Conservation (phyloP, 148 eudicot species). For the Rhododendron ferrugineum region DNA sequence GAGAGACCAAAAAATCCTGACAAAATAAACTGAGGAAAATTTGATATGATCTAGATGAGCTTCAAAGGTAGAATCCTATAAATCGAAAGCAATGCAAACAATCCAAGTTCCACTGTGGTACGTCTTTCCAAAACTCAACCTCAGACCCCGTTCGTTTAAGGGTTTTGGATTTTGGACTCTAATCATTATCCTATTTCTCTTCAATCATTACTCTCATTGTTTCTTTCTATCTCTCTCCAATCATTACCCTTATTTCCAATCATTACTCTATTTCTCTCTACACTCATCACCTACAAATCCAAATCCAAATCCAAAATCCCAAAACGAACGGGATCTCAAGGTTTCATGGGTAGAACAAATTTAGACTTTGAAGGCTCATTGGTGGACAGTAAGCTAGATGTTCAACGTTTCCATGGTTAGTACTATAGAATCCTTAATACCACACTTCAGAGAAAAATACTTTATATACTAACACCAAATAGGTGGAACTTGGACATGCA, state of each 20-base stretch:
- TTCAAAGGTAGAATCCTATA: neutral
- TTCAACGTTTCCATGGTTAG: neutral
- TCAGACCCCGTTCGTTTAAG: no score
- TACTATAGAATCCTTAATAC: neutral
- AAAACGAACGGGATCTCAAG: neutral
- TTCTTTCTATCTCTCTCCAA: no score
- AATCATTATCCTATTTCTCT: no score
- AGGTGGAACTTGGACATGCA: neutral
- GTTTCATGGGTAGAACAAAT: neutral
- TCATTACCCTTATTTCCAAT: no score
- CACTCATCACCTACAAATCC: neutral
- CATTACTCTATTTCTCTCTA: no score
- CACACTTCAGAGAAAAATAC: neutral
- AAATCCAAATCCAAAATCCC: no score
- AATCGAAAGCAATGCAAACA: neutral
- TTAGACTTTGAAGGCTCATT: neutral
- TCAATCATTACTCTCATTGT: no score
- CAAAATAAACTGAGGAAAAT: neutral
- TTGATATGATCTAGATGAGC: neutral
- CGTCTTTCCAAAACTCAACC: neutral
- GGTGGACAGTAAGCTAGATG: neutral
- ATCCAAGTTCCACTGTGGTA: neutral
- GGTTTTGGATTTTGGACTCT: no score
- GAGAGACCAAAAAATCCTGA: neutral
- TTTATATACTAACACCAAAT: neutral